A percentile compares a stretch with the other conserved stretches of the same genome.
Conservation (phyloP, 768 basidiomycete genomes). For the Favolaschia claudopus region DNA sequence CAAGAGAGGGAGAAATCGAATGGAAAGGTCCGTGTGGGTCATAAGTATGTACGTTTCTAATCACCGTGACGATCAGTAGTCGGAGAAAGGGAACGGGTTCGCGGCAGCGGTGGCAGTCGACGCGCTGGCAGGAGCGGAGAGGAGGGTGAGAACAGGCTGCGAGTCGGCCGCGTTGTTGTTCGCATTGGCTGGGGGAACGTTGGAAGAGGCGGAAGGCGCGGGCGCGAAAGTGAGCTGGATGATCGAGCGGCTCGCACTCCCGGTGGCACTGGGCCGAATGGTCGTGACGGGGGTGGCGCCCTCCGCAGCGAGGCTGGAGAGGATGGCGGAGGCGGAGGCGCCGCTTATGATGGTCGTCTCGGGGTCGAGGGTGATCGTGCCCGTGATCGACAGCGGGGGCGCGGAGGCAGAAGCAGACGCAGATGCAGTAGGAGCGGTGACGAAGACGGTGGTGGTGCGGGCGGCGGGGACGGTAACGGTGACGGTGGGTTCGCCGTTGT, state of each 20-base stretch:
- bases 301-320: conserved; percentile 45
- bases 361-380: conserved; percentile 37
- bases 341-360: conserved; percentile 54
- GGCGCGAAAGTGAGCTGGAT: conserved; percentile 17
- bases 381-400: background rate
- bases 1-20: background rate
- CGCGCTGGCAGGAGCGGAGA: background rate
- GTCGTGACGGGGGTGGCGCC: conserved; percentile 16
- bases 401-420: conserved; percentile 9
- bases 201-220: background rate
- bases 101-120: background rate
- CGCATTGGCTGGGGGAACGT: background rate
- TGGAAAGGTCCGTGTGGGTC: too few relatives aligned
- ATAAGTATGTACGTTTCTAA: background rate
- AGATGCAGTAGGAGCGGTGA: conserved; percentile 27
- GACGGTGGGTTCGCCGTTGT: conserved; percentile 7
- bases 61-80: background rate
- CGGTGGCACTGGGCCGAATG: background rate
- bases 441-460: conserved; percentile 34
- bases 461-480: conserved; percentile 44
- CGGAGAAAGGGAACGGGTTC: conserved; percentile 20
- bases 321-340: conserved; percentile 47
- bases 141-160: background rate
- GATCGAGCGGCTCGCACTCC: background rate
- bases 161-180: background rate